Evolutionary conservation across 2,329 filamentous ascomycete genomes (phyloP).

Genomic region (Monosporascus sp.): DNA sequence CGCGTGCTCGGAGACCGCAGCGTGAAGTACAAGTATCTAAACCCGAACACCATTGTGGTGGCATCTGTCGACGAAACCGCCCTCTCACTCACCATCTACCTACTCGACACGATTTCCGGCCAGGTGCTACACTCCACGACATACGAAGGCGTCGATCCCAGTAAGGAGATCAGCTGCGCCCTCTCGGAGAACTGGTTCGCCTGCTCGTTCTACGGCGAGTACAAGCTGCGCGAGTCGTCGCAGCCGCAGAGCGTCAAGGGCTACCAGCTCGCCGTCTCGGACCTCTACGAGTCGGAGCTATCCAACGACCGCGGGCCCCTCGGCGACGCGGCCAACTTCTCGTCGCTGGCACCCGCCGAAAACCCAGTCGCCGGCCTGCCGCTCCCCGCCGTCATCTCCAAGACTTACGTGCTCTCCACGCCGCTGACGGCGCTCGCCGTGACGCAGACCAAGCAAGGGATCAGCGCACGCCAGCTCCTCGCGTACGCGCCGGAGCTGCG

Average conservation of each 20-base stretch:
- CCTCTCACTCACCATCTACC: conserved; percentile 63
- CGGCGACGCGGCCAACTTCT: conserved; percentile 61
- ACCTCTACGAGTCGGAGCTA: conserved; percentile 81
- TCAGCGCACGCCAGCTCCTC: conserved; percentile 76
- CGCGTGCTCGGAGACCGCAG: conserved; percentile 85
- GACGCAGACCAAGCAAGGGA: conserved; percentile 86
- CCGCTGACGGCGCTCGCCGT: conserved; percentile 76
- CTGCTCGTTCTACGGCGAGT: conserved; percentile 70
- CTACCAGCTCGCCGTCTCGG: conserved; percentile 78
- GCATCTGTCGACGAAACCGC: conserved; percentile 58
- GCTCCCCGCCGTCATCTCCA: conserved; percentile 70
- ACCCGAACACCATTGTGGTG: conserved; percentile 76
- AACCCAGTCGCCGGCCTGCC: conserved; percentile 37
- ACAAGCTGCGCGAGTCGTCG: conserved; percentile 48
- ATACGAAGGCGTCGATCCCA: conserved; percentile 68
- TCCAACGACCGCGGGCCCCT: conserved; percentile 82
- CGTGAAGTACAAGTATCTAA: conserved; percentile 97
- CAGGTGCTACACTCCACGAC: conserved; percentile 66
- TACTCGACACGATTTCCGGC: conserved; percentile 83
- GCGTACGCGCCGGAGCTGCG: conserved; percentile 69
- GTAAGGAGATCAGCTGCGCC: conserved; percentile 67
- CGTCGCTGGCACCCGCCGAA: conserved; percentile 64
- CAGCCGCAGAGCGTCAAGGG: conserved; percentile 62
- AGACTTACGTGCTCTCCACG: conserved; percentile 74
- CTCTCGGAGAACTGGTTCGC: conserved; percentile 94